Base-by-base conservation (phyloP, 345 rosid genomes). In the Ceriops zippeliana region DNA sequence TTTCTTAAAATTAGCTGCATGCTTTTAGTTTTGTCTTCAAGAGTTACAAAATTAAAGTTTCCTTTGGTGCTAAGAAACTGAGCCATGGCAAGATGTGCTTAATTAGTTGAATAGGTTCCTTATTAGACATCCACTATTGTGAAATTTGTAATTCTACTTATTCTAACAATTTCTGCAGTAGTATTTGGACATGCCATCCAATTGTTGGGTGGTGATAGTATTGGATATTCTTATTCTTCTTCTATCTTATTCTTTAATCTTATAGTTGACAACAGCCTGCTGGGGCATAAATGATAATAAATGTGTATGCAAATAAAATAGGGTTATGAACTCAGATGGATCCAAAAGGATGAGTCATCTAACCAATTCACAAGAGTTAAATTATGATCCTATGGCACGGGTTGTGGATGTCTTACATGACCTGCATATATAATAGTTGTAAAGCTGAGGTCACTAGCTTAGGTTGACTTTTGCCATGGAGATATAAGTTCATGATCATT, bases 71-170 rank as follows among this genome's bases (percentile, higher is more conserved):
- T 22, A 27, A 30, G 34, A 13, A 24, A 59, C 49, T 51, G 5
- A 20, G 26, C 53, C 27, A 15, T 34, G 51, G 28, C 21, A 24
- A 57, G 37, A n/a, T 26, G 47, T n/a, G 24, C 27, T 71, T 53
- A 6, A 28, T 64, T 24, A 27, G 56, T 28, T 54, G 37, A 26
- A 54, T 6, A 42, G 47, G 49, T 20, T 57, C 60, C 65, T 8
- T 65, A 31, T 34, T 65, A 57, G 63, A 47, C 54, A 28, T 58
- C 22, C 58, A 70, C 53, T 51, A 17, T 52, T 35, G 19, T 35
- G 38, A 28, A 17, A 32, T 22, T 27, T 10, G 52, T 1, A 35
- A 61, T 24, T 24, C 26, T 61, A 9, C 6, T 22, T 46, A 62
- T 53, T 24, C 7, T 56, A 56, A 56, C 31, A 56, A 56, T 24